Base-by-base conservation (phyloP, 495 filamentous ascomycete species). In the Penicillium mononematosum region DNA sequence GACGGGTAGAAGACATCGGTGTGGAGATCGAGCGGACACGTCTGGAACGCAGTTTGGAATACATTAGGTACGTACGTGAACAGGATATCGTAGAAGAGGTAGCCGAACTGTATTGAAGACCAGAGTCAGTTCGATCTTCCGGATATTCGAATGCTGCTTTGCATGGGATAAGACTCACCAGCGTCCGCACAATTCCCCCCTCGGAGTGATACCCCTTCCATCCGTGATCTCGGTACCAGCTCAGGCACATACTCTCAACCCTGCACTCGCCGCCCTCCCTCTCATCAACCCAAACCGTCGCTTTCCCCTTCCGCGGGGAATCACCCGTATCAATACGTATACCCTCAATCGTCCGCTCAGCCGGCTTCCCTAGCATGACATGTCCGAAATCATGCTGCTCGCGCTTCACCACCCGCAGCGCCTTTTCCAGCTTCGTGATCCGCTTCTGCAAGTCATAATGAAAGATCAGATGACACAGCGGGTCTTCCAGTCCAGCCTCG, bases 161-260 rank as follows among this genome's bases (percentile, higher is more conserved):
- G 20, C 10, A 34, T 12, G 27, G 27, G 42, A 8, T 34, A 20
- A 20, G 5, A 64, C 69, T 53, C 66, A 82, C 78, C 34, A 98
- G 75, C 1, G 94, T 98, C 41, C 92, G 83, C 24, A 97, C 73
- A 66, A 98, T 90, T 6, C 92, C 89, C 25, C 90, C 90, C 74
- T 98, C 94, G 27, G 85, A 84, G 72, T 98, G 94, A 66, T 92
- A 96, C 14, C 94, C 94, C 67, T 96, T 95, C 88, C 89, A 97
- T 8, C 91, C 92, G 51, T 88, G 81, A 25, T 80, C 79, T 36
- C 88, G 84, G 70, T 98, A 98, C 76, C 84, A 80, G 45, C 84
- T 90, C 43, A 98, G 78, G 68, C 92, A 97, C 92, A 98, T 96
- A 46, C 78, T 88, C 73, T 98, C 94, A 12, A 97, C 90, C 65